Base-by-base conservation (phyloP, 371 early-diverging fungal species). In the Mortierella sp. region DNA sequence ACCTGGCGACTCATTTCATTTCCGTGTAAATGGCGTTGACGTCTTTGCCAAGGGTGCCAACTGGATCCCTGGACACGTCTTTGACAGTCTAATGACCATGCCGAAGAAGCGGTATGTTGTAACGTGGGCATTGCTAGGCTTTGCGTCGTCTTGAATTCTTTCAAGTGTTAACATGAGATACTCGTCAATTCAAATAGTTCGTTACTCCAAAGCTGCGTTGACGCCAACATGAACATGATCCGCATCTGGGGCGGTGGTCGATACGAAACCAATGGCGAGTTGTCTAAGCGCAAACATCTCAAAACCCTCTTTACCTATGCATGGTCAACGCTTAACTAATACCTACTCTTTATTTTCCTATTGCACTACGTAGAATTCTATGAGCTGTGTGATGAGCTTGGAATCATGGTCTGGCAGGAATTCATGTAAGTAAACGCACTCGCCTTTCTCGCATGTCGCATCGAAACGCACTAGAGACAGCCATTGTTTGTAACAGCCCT, bases 381-480 rank as follows among this genome's bases (percentile, higher is more conserved):
- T 59, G 76, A 82, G 50, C n/a, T 87, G 5, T 92, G 91, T 71
- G 89, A 90, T 72, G 87, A 89, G 28, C 73, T 89, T 31, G 92
- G 92, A 5, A 71, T 92, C 34, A 83, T 92, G 79, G 89, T 92
- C 5, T 92, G 92, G 92, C 89, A 90, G 43, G 93, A 92, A 26
- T 90, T 90, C 75, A 90, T 91, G 91, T 83, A 75, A 5, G 81
- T 71, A 4, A 21, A 10, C 11, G 44, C 3, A 24, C 8, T 28
- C 34, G 24, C 28, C 31, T 31, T 43, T 0, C 40, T 14, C 14
- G 16, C 16, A 50, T 50, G n/a, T 8, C 14, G 16, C 50, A 50
- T 50, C 14, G 50, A 50, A 14, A 16, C 50, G 1, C 16, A 50
- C 16, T 1, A 11, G 16, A 50, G 3, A 50, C 16, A 50, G n/a